Evolutionary conservation across 2,329 filamentous ascomycete genomes (phyloP), one percentile per base, ranked within the genome.

Genomic region (Curvularia sp.): DNA sequence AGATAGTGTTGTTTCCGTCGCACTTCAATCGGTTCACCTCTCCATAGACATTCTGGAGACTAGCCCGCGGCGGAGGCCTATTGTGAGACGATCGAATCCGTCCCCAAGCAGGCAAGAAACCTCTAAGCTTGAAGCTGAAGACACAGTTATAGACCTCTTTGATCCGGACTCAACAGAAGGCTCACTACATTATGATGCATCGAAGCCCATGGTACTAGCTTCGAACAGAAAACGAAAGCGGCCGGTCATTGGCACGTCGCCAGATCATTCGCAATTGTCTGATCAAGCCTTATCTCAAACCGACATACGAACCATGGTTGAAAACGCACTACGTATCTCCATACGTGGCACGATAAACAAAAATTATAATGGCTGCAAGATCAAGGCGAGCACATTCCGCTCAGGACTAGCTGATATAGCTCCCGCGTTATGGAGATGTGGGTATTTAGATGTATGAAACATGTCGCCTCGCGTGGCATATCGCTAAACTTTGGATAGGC

Each of bases 401-500:
- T 60, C 68, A 38, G 70, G 70, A 42, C 69, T 83, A 3, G 67
- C 74, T 38, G 70, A 76, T 38, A 51, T 81, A 5, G 75, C 74
- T 38, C 80, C 81, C 3, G 58, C 67, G 4, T 44, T 81, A 28
- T 83, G 77, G 75, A 74, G 71, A 47, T 74, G 75, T 6, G 75
- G 71, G 6, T 78, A 78, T 59, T 60, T 77, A 18, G 55, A 57
- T 18, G 75, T 78, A 67, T 42, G 58, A 42, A 38, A 13, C 8
- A 26, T 22, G 31, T 44, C 8, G 31, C 2, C 15, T 18, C 26
- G 8, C 31, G 55, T 24, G 10, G 3, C 30, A 26, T 15, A n/a
- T 33, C 28, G 18, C 62, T 70, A 9, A 71, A 47, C 24, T 24
- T 28, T 28, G 7, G 6, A 28, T 20, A 77, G 75, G 65, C 71